These are phyloP conservation scores for Nymphaea colorata DNA, from an alignment of 164 flowering plant genomes.

Conservation along the genomic window DNA sequence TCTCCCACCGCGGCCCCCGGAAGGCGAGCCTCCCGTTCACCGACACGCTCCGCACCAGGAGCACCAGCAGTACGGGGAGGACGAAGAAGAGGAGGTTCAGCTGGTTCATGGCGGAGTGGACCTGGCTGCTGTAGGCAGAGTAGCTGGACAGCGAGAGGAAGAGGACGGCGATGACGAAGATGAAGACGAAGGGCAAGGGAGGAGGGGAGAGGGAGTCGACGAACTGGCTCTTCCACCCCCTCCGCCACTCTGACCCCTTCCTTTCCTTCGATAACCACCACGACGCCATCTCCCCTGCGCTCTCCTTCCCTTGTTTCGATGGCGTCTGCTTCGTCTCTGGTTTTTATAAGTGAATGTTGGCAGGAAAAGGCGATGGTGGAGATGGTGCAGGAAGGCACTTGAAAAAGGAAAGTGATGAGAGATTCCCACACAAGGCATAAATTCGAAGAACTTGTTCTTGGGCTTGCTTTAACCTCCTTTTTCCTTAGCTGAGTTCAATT, in stretches of 20 bases:
- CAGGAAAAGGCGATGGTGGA: too few relatives aligned
- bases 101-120: constrained; percentile 13
- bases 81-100: constrained; percentile 34
- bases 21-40: constrained; percentile 7
- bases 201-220: constrained; percentile 39
- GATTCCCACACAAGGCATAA: too few relatives aligned
- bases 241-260: constrained; percentile 58
- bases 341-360: too few relatives aligned
- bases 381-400: too few relatives aligned
- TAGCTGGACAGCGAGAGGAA: constrained; percentile 40
- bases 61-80: constrained; percentile 30
- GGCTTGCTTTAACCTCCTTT: too few relatives aligned
- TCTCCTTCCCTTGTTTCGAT: too few relatives aligned
- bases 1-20: constrained; percentile 6
- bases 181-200: constrained; percentile 37
- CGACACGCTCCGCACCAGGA: constrained; percentile 17
- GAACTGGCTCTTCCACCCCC: constrained; percentile 42
- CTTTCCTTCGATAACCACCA: constrained; percentile 36
- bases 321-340: too few relatives aligned
- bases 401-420: too few relatives aligned
- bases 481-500: too few relatives aligned
- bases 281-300: not conserved
- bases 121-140: constrained; percentile 23
- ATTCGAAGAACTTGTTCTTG: too few relatives aligned
- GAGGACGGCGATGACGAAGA: constrained; percentile 41